Conservation (phyloP, 1,284 basidiomycete genomes). For the Gomphus sp. region DNA sequence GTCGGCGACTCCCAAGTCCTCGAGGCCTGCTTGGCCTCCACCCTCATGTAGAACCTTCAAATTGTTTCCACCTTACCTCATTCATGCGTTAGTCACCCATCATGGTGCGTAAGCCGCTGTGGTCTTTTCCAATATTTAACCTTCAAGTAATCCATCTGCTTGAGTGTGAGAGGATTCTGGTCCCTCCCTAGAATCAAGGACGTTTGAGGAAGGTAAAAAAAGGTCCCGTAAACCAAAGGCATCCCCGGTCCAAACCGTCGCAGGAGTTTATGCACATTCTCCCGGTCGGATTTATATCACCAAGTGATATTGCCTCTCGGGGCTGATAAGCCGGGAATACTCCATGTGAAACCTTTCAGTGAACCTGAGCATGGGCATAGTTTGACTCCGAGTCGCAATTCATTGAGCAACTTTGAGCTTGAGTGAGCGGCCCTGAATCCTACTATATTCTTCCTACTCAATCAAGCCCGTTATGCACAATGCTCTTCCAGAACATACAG, state of each 20-base stretch:
- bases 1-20: not conserved
- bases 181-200: conserved; percentile 43
- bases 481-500: not conserved
- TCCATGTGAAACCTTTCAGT: not conserved
- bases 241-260: not conserved
- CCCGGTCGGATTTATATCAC: not conserved
- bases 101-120: conserved; percentile 24
- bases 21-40: not conserved
- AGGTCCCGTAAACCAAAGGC: not conserved
- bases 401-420: too few relatives aligned
- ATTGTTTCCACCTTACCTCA: conserved; percentile 42
- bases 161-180: conserved; percentile 33
- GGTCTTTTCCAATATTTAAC: not conserved
- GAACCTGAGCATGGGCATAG: not conserved
- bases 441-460: too few relatives aligned
- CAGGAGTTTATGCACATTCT: not conserved
- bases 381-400: too few relatives aligned
- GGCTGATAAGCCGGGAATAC: too few relatives aligned
- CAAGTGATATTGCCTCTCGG: not conserved
- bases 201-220: conserved; percentile 40
- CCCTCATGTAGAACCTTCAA: not conserved
- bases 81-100: conserved; percentile 43
- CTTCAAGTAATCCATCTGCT: not conserved
- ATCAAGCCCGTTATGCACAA: too few relatives aligned
- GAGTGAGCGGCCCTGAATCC: too few relatives aligned